Percentiles rank a stretch among this genome's conserved stretches.
Conservation (phyloP, 306 rosid genomes). For the Trifolium repens region DNA sequence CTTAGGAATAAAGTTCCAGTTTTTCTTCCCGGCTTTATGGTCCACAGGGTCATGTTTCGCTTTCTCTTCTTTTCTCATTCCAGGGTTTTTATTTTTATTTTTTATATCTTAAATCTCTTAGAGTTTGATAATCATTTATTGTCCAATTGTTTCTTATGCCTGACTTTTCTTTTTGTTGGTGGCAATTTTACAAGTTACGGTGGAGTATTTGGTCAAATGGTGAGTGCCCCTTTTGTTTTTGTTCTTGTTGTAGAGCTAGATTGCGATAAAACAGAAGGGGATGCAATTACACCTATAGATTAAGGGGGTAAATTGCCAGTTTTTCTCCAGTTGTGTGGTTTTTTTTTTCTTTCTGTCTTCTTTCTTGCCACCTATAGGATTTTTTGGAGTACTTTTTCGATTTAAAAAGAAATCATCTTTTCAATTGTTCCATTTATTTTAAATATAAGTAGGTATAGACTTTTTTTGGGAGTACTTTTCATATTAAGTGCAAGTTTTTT, state of each 20-base stretch:
- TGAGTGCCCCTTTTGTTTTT: constrained; percentile 43
- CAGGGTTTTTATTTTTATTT: not conserved
- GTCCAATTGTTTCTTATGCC: constrained; percentile 2
- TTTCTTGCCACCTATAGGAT: not conserved
- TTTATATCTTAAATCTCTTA: not conserved
- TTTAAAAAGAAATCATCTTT: not conserved
- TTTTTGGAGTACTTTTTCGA: not conserved
- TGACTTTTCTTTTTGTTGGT: constrained; percentile 34
- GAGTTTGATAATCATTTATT: not conserved
- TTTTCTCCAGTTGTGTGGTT: too few relatives aligned
- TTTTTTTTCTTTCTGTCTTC: too few relatives aligned
- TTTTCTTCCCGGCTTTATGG: constrained; percentile 21
- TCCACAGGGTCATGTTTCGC: constrained; percentile 55
- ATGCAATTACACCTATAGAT: not conserved
- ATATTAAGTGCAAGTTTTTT: not conserved
- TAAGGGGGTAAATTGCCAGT: too few relatives aligned
- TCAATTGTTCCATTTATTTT: not conserved
- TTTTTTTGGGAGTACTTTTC: too few relatives aligned
- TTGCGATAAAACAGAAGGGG: not conserved
- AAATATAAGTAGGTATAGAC: too few relatives aligned
- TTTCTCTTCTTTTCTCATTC: not conserved
- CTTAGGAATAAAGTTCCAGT: too few relatives aligned
- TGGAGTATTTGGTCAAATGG: constrained; percentile 90
- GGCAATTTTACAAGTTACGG: constrained; percentile 59
- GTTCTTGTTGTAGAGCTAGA: not conserved